These are phyloP conservation scores for Acanthamoeba healyi DNA, from an alignment of 208 protist genomes.

Conservation along the genomic window DNA sequence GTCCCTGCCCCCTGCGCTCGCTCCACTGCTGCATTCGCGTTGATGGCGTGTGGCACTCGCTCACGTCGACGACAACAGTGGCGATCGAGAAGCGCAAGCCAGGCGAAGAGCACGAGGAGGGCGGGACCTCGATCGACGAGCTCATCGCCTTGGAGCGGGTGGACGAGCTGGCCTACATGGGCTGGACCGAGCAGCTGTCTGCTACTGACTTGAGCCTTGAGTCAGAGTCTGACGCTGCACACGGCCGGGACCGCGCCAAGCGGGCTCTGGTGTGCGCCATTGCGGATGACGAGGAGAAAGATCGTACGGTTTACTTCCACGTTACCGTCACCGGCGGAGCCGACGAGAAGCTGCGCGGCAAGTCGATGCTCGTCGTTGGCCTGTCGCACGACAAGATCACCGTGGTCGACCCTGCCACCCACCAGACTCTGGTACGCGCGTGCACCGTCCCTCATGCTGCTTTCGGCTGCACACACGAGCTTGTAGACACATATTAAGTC, in stretches of 20 bases:
- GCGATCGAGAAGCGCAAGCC: slow-evolving; percentile 47
- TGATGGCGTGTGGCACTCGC: too few species aligned
- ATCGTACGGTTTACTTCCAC: slow-evolving; percentile 1
- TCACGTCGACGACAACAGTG: background rate
- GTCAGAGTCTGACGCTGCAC: background rate
- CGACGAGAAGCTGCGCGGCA: background rate
- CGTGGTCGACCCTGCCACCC: slow-evolving; percentile 1
- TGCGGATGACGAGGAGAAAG: background rate
- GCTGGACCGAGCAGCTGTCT: slow-evolving; percentile 24
- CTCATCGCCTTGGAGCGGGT: background rate
- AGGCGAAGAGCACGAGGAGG: background rate
- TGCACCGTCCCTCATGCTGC: too few species aligned
- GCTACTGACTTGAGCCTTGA: background rate
- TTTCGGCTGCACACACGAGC: background rate
- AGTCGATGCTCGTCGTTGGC: background rate
- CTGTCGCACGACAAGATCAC: background rate
- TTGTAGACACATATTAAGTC: background rate
- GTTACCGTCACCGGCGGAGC: background rate
- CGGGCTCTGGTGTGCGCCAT: background rate
- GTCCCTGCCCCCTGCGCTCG: too few species aligned
- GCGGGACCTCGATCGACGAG: slow-evolving; percentile 55
- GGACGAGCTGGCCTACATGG: slow-evolving; percentile 47
- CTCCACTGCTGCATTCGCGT: too few species aligned
- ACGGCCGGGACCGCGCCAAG: background rate
- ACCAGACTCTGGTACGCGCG: background rate